Base-by-base conservation (phyloP, 2,329 filamentous ascomycete species). In the Fusarium fracticaudum region DNA sequence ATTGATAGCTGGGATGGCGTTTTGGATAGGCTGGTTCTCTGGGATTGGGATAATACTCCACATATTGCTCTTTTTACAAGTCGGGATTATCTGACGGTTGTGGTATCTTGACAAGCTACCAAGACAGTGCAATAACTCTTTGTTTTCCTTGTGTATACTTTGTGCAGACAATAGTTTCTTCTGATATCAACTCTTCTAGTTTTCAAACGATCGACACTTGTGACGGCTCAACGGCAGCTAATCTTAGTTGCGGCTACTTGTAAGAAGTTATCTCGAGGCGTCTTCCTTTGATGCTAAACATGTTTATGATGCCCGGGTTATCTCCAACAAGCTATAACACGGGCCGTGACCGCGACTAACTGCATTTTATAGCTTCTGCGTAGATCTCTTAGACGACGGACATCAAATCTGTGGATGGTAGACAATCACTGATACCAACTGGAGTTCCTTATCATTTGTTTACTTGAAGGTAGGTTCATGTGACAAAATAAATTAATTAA, bases 1-100 rank as follows among this genome's bases (percentile, higher is more conserved):
- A 55, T 41, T 55, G 14, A 22, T 54, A 41, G 54, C 22, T 38
- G 20, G 33, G 24, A 48, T 37, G 41, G 55, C 55, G 55, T 59
- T 59, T 50, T 48, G n/a, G 31, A 59, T 51, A 38, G 31, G 31
- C 3, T 9, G 33, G 15, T 29, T 9, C 6, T 60, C 4, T 60
- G 43, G 20, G 17, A 29, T 15, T 60, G 24, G 20, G 33, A 38
- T n/a, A 51, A 48, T 60, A 55, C 57, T 37, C 20, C 26, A 44
- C 38, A 35, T 33, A 33, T 58, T 35, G 41, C 35, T 37, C 35
- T 18, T 37, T 18, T 37, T 10, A 18, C 35, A 37, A 37, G 35
- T 37, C 35, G 17, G 35, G 35, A 37, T 37, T 58, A 22, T 44
- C 18, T 24, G 38, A 8, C 2, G 31, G 31, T 35, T 26, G 31